Base-by-base conservation (phyloP, 495 filamentous ascomycete species). In the Cercophora newfieldiana region DNA sequence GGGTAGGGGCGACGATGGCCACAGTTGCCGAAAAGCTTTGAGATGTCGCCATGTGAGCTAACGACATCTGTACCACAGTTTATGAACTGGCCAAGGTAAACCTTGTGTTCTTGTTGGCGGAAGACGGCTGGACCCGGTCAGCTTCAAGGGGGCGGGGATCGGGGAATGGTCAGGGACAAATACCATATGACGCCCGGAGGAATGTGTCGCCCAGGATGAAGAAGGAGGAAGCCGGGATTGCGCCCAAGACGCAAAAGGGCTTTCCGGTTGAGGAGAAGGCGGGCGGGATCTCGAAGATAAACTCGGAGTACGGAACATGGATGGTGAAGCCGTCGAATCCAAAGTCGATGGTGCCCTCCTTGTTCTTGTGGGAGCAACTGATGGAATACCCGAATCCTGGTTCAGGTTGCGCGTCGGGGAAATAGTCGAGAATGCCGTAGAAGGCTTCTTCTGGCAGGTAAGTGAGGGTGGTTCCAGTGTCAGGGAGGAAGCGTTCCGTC, bases 391-490 rank as follows among this genome's bases (percentile, higher is more conserved):
- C 81, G 69, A n/a, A 72, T 65, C 31, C 70, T 80, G 60, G 82
- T 69, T 79, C 78, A 26, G 78, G 76, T 0, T 69, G 65, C 16
- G 88, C 90, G n/a, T 81, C 76, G 22, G 75, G 70, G 67, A 93
- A 80, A 47, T 80, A 77, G n/a, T 80, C 69, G 66, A 85, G 89
- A 26, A 97, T 81, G 5, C 72, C 72, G 12, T 78, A 63, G 44
- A 82, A 82, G 55, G 94, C 71, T 37, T 79, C 66, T 37, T 88
- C 73, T 0, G 92, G 92, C 0, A 97, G 80, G 72, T 94, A 95
- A n/a, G 88, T 90, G 56, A 84, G 78, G 7, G 88, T 91, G 60
- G 87, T 92, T 59, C 94, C 94, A 7, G 91, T 92, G 70, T 97
- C 94, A 22, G 97, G 86, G 0, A 96, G 77, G 14, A 90, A 90